These are phyloP conservation scores for Ogataea paraovalis DNA, from an alignment of 805 yeast genomes.

Conservation along the genomic window DNA sequence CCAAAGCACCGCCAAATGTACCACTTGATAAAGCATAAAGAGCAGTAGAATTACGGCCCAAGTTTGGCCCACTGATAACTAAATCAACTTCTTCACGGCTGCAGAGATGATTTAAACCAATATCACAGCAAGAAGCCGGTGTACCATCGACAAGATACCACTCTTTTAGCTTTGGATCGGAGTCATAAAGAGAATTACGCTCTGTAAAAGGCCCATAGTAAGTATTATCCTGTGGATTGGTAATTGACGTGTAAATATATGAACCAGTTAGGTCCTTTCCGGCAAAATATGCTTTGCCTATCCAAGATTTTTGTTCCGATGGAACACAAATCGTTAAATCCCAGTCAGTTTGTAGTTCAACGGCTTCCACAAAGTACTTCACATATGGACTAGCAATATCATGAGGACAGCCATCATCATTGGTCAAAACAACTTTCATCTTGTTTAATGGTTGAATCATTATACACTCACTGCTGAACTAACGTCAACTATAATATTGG, in stretches of 20 bases:
- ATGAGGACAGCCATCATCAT: slow-evolving; percentile 62
- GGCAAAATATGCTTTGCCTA: slow-evolving; percentile 88
- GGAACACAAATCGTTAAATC: slow-evolving; percentile 75
- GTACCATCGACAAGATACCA: slow-evolving; percentile 83
- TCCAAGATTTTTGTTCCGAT: slow-evolving; percentile 80
- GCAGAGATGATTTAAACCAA: slow-evolving; percentile 68
- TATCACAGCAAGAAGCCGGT: slow-evolving; percentile 86
- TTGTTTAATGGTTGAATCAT: not conserved
- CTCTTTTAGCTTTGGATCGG: slow-evolving; percentile 46
- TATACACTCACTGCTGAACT: no score
- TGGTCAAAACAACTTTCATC: slow-evolving; percentile 4
- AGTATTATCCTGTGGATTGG: slow-evolving; percentile 36
- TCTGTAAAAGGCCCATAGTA: slow-evolving; percentile 58
- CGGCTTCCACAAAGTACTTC: slow-evolving; percentile 65
- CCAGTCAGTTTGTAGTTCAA: slow-evolving; percentile 65
- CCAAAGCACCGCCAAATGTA: slow-evolving; percentile 91
- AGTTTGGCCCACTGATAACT: slow-evolving; percentile 87
- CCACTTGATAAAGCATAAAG: slow-evolving; percentile 83
- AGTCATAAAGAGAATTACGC: slow-evolving; percentile 35
- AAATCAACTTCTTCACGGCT: slow-evolving; percentile 61
- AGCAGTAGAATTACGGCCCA: slow-evolving; percentile 82
- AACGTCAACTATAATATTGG: not conserved
- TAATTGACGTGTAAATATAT: slow-evolving; percentile 52
- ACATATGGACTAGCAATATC: slow-evolving; percentile 72
- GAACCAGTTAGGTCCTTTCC: slow-evolving; percentile 52